Evolutionary conservation across 2,329 filamentous ascomycete species (phyloP).

Genomic region (Fusarium sp.): DNA sequence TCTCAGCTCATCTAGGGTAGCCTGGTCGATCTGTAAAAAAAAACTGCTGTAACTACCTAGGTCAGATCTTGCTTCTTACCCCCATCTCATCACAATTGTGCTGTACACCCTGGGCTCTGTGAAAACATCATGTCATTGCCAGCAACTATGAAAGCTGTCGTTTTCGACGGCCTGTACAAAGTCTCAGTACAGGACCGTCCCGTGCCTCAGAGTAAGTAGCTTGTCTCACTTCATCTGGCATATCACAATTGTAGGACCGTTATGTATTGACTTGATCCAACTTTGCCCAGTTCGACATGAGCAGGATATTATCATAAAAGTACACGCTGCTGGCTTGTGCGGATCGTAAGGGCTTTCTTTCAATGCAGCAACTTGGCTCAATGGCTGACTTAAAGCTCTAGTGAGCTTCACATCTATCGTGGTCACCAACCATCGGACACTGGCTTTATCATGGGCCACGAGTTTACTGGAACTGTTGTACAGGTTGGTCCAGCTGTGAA

Average conservation of each 20-base stretch:
- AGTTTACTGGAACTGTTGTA: conserved; percentile 82
- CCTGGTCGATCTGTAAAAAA: too few relatives aligned
- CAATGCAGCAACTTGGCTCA: neutral
- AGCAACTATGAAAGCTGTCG: conserved; percentile 83
- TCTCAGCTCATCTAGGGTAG: neutral
- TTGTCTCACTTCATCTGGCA: neutral
- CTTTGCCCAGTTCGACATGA: conserved; percentile 67
- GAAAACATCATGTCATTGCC: conserved; percentile 48
- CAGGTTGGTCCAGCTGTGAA: conserved; percentile 75
- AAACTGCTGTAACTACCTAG: neutral
- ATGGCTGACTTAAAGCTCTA: conserved; percentile 49
- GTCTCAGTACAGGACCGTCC: conserved; percentile 83
- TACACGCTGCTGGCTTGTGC: conserved; percentile 84
- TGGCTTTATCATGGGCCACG: conserved; percentile 79
- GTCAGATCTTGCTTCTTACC: neutral
- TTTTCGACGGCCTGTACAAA: conserved; percentile 83
- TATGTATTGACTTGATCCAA: conserved; percentile 16
- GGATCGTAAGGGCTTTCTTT: conserved; percentile 74
- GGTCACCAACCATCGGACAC: conserved; percentile 78
- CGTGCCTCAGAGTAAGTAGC: conserved; percentile 69
- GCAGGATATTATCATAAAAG: conserved; percentile 84
- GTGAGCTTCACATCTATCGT: conserved; percentile 87
- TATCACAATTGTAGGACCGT: neutral
- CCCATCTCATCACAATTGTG: neutral
- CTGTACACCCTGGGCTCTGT: neutral